A percentile compares a stretch with the other conserved stretches of the same genome.
These are phyloP conservation scores for Avena insularis DNA, from an alignment of 176 grass and related monocot species.

Conservation along the genomic window DNA sequence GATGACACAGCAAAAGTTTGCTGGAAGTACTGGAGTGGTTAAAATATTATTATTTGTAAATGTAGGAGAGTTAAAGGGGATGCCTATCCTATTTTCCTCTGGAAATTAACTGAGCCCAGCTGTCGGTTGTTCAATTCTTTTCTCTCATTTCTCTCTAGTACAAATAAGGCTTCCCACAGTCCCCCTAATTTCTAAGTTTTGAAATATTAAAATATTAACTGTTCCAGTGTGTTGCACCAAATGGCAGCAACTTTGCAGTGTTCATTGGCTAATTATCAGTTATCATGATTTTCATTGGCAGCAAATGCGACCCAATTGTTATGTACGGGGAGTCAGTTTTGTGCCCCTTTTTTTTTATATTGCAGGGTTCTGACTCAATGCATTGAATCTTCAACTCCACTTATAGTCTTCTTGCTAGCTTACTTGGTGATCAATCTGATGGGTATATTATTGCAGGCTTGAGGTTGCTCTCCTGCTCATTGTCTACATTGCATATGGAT, in stretches of 20 bases:
- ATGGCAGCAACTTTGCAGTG: neutral
- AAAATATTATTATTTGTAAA: neutral
- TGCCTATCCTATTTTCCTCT: neutral
- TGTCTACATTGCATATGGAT: conserved; percentile 93
- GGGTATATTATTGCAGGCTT: conserved; percentile 65
- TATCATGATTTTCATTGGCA: neutral
- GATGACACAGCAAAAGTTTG: neutral
- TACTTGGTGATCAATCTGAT: conserved; percentile 44
- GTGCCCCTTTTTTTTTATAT: neutral
- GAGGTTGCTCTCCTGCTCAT: conserved; percentile 92
- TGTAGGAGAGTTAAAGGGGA: neutral
- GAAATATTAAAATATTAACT: neutral
- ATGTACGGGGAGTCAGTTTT: neutral
- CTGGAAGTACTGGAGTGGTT: conserved; percentile 1
- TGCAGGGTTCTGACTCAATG: neutral
- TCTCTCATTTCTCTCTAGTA: conserved; percentile 8
- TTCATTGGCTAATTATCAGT: neutral
- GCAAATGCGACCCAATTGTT: neutral
- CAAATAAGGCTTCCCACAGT: neutral
- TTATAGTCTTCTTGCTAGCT: conserved; percentile 16
- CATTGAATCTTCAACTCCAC: conserved; percentile 20
- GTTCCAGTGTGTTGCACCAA: neutral
- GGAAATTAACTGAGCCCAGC: neutral
- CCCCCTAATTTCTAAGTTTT: neutral
- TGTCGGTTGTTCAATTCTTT: neutral